Base-by-base conservation (phyloP, 2,329 filamentous ascomycete species). In the Purpureocillium lavendulum region DNA sequence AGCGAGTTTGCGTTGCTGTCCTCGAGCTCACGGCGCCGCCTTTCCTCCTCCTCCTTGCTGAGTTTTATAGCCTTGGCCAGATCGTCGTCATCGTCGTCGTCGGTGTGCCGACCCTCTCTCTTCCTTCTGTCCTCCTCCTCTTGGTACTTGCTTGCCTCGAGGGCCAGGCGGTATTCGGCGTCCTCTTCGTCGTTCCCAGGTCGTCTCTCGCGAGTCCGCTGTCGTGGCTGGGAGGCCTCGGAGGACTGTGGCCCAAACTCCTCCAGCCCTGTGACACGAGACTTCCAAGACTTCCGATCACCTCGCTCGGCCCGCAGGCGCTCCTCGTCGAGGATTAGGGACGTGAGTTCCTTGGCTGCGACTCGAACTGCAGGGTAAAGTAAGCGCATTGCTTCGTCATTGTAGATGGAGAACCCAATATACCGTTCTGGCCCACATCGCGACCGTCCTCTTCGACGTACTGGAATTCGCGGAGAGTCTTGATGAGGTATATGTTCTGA, bases 401-500 rank as follows among this genome's bases (percentile, higher is more conserved):
- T 35, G 16, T 30, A 37, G 26, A 35, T 21, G 8, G 16, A 36
- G 31, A 21, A 13, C 15, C 16, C 9, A 11, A 8, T 15, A 31
- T 70, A 96, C 92, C 90, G 66, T 96, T 97, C 57, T 95, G 87
- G 40, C 92, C 92, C 36, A 98, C 92, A 59, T 98, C 92, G 48
- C 84, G 79, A 35, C 89, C 87, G 47, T 98, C 92, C 56, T 98
- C 92, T 50, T 98, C 92, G 38, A 94, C 78, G 60, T 97, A 94
- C 58, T 92, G 85, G 55, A 98, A 98, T 64, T 98, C 92, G 58
- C 92, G 84, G 60, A 98, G 66, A 24, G 92, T 98, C 71, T 96
- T 97, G 71, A 98, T 95, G 64, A 98, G 92, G 65, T 95, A 98
- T 49, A 96, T 82, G 60, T 95, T 97, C 70, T 97, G 94, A 56